These are phyloP conservation scores for Acacia confusa DNA, from an alignment of 306 rosid species.

Conservation along the genomic window DNA sequence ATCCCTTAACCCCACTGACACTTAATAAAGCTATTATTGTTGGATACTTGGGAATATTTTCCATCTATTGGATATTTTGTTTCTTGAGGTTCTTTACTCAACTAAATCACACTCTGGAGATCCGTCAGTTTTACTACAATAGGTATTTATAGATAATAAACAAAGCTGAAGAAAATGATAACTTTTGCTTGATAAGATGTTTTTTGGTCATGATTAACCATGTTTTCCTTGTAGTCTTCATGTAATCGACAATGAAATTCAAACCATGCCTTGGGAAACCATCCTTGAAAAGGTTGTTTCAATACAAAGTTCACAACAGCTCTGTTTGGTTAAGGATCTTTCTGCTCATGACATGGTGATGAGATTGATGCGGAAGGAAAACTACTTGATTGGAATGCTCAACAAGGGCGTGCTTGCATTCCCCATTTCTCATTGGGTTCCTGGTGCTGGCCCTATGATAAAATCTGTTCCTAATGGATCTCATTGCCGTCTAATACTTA, in stretches of 20 bases:
- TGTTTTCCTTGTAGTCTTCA: slow-evolving; percentile 64
- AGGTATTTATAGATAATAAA: slow-evolving; percentile 44
- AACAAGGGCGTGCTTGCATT: slow-evolving; percentile 94
- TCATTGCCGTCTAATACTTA: slow-evolving; percentile 57
- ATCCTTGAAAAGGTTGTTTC: slow-evolving; percentile 79
- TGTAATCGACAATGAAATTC: slow-evolving; percentile 81
- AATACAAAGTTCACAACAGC: slow-evolving; percentile 67
- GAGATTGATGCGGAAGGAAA: slow-evolving; percentile 98
- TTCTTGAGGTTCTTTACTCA: slow-evolving; percentile 90
- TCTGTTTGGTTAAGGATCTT: slow-evolving; percentile 86
- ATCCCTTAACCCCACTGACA: slow-evolving; percentile 85
- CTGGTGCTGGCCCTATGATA: slow-evolving; percentile 83
- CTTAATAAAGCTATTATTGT: slow-evolving; percentile 71
- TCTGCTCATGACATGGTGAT: slow-evolving; percentile 89
- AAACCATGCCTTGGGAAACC: slow-evolving; percentile 95
- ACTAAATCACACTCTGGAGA: slow-evolving; percentile 64
- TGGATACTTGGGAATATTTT: slow-evolving; percentile 88
- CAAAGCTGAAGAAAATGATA: slow-evolving; percentile 14
- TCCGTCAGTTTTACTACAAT: slow-evolving; percentile 77
- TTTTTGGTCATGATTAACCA: slow-evolving; percentile 14
- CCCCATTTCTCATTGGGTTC: slow-evolving; percentile 87
- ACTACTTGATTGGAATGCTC: slow-evolving; percentile 91
- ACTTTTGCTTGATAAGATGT: background rate
- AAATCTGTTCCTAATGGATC: slow-evolving; percentile 52
- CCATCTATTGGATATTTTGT: slow-evolving; percentile 84